These are phyloP conservation scores for Letharia columbiana DNA, from an alignment of 495 filamentous ascomycete species.

Conservation along the genomic window DNA sequence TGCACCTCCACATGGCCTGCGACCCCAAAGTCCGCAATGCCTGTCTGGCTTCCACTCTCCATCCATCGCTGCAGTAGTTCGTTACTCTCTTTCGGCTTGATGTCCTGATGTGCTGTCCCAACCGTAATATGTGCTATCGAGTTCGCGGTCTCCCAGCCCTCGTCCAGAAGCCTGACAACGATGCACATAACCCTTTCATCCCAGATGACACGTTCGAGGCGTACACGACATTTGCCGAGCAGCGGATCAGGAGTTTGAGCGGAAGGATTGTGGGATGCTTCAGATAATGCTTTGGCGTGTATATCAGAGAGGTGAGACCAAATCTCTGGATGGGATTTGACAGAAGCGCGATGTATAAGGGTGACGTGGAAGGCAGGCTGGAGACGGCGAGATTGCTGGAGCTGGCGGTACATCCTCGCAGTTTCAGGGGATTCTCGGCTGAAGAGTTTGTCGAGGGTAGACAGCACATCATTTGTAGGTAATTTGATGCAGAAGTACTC, in stretches of 20 bases:
- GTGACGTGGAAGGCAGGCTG: slow-evolving; percentile 90
- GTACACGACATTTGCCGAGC: slow-evolving; percentile 45
- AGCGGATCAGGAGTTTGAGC: slow-evolving; percentile 27
- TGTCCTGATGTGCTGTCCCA: slow-evolving; percentile 58
- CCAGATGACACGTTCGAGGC: slow-evolving; percentile 65
- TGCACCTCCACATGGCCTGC: slow-evolving; percentile 38
- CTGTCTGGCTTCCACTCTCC: slow-evolving; percentile 40
- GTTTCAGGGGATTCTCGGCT: slow-evolving; percentile 34
- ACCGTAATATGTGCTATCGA: slow-evolving; percentile 79
- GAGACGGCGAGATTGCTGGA: slow-evolving; percentile 62
- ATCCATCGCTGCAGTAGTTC: slow-evolving; percentile 66
- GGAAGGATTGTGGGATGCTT: slow-evolving; percentile 26
- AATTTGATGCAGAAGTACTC: slow-evolving; percentile 79
- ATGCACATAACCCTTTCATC: slow-evolving; percentile 81
- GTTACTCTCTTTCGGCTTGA: slow-evolving; percentile 94
- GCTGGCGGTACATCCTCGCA: slow-evolving; percentile 62
- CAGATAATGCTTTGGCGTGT: slow-evolving; percentile 28
- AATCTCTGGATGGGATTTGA: slow-evolving; percentile 49
- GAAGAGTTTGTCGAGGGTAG: slow-evolving; percentile 63
- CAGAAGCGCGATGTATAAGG: slow-evolving; percentile 67
- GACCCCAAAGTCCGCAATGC: slow-evolving; percentile 41
- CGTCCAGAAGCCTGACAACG: slow-evolving; percentile 58
- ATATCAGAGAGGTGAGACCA: slow-evolving; percentile 52
- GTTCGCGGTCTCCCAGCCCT: slow-evolving; percentile 63
- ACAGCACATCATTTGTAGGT: slow-evolving; percentile 46